Evolutionary conservation across 495 filamentous ascomycete genomes (phyloP), one percentile per base, ranked within the genome.

Genomic region (Xylaria intraflava): DNA sequence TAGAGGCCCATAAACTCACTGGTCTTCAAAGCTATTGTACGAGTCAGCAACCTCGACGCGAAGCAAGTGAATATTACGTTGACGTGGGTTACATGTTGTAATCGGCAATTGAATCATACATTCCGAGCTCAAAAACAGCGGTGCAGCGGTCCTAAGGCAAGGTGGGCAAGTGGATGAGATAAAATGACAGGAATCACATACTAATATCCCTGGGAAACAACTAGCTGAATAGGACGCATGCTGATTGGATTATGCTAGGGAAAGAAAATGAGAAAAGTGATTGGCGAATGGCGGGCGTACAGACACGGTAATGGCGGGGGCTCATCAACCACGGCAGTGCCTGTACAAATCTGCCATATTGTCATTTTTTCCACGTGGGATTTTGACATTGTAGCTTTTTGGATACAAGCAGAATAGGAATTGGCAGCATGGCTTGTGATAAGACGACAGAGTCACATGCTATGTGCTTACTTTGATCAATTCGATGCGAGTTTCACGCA

Each of bases 221-320:
- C n/a, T 46, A 42, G 41, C 20, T 46, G 8, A 38, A 29, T 10
- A 39, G 24, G n/a, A 16, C 5, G 35, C 42, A 16, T 14, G 31
- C 14, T 31, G 42, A 53, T 53, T 46, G 51, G 42, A 24, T 23
- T 12, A 22, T 12, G 5, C 2, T 17, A 1, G 26, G 31, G 8
- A 38, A 2, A 20, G 31, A 38, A 2, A 20, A 23, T 33, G 51
- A 40, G 35, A 5, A 17, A 3, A 20, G 20, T 46, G 29, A 53
- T 53, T 53, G 43, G 51, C 6, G 42, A 53, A 46, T 40, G 51
- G 33, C 43, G 8, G 7, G 9, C n/a, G 12, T 8, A 44, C 16
- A 19, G 24, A n/a, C 2, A 42, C 26, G 17, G 50, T 33, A 22
- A 10, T 46, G 29, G 36, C 35, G 40, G 41, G 33, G 36, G 49